Evolutionary conservation across 176 grass and related monocot genomes (phyloP), one percentile per base, ranked within the genome.

Genomic region (Carex cristatella): DNA sequence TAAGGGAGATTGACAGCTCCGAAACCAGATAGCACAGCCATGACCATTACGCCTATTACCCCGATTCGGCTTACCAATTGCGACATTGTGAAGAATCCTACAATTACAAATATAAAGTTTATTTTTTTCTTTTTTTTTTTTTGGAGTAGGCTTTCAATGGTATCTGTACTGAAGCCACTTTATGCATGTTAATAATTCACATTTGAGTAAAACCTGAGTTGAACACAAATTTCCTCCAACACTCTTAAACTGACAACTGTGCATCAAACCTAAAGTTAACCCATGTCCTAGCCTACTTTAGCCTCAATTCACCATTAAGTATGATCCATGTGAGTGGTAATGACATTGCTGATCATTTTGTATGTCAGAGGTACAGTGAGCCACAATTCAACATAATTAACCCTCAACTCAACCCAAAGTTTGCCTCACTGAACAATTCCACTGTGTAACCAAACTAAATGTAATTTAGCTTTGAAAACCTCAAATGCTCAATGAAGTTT

Each of bases 1-100:
- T 92, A 94, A 5, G 96, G 96, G 30, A 95, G 88, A 89, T 99
- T 94, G 60, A 99, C 95, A 13, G 93, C 96, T 92, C 93, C 96
- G 82, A 95, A 95, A 87, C 93, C 96, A 79, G 96, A 95, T 7
- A 99, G 87, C 7, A 99, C 90, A 79, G 93, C 91, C 93, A 95
- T 99, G 76, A 95, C 88, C 66, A 81, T 91, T 33, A 95, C 93
- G 18, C 96, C 93, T 67, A 99, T 94, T 18, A 99, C 96, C 10
- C 96, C 91, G 73, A 94, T 95, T 85, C 96, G 87, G 86, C 93
- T 95, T 79, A 99, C 93, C 79, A 99, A 77, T 79, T 99, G 96
- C 0, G 96, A 87, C 90, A 91, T 95, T 5, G 96, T 95, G 78
- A 99, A 99, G 77, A 95, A 99, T 3, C 96, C 93, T 99, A 55